Evolutionary conservation across 2,329 filamentous ascomycete species (phyloP).

Genomic region (Diaporthe sp.): DNA sequence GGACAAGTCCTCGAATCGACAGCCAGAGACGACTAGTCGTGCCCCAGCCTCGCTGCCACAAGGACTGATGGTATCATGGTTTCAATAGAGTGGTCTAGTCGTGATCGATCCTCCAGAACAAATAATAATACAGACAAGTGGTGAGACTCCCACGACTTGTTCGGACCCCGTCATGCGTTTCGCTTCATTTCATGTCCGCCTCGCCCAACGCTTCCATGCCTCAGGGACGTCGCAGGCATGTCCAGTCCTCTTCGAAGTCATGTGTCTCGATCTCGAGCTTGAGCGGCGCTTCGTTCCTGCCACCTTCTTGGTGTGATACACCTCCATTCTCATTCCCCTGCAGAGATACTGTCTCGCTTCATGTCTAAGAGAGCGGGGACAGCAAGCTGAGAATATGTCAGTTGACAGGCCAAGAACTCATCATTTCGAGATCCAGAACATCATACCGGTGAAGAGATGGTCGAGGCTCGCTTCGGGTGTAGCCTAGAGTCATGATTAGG

Average conservation of each 20-base stretch:
- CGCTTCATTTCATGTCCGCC: slow-evolving; percentile 12
- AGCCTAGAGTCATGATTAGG: slow-evolving; percentile 68
- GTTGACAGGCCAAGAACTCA: neutral
- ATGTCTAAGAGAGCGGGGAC: slow-evolving; percentile 67
- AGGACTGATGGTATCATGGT: slow-evolving; percentile 20
- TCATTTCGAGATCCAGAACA: neutral
- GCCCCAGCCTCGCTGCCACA: neutral
- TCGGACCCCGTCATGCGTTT: neutral
- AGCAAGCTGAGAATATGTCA: slow-evolving; percentile 40
- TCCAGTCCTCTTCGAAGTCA: neutral
- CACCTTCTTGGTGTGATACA: neutral
- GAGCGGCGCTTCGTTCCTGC: neutral
- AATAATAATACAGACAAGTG: slow-evolving; percentile 34
- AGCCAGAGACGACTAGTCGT: neutral
- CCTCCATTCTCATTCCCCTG: slow-evolving; percentile 9
- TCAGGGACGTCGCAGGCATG: slow-evolving; percentile 16
- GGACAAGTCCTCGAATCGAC: neutral
- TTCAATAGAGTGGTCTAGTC: slow-evolving; percentile 32
- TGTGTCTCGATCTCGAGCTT: neutral
- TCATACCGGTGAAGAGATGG: slow-evolving; percentile 65
- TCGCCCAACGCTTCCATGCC: slow-evolving; percentile 33
- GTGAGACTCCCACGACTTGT: slow-evolving; percentile 2
- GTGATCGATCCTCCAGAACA: slow-evolving; percentile 26
- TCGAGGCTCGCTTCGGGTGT: slow-evolving; percentile 92
- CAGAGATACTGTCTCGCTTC: neutral